Percentiles rank a stretch among this genome's conserved stretches.
phyloP scores from a whole-genome alignment of 768 basidiomycete genomes.

The Mycena olivaceomarginata region DNA sequence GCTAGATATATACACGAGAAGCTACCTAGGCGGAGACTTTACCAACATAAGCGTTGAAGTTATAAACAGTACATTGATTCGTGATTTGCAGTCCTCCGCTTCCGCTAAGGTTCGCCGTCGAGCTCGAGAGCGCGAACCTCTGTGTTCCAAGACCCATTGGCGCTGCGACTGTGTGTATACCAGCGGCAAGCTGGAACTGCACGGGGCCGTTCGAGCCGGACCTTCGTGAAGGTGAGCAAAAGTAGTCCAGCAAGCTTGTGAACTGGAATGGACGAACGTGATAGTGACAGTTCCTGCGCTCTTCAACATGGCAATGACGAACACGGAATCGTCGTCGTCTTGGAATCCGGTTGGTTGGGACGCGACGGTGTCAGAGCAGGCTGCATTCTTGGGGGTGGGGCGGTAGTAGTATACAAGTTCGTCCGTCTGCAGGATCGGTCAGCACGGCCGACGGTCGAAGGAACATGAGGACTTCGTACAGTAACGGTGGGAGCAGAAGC shows the following conservation, averaged over 20 bases:
- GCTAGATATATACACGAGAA: too few relatives aligned
- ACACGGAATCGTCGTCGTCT: not conserved
- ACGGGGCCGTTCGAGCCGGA: slow-evolving; percentile 5
- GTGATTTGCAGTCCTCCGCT: not conserved
- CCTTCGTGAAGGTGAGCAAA: not conserved
- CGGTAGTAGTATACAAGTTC: slow-evolving; percentile 4
- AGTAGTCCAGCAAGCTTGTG: not conserved
- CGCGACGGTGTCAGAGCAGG: not conserved
- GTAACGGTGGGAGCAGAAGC: not conserved
- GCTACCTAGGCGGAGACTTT: not conserved
- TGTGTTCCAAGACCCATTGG: slow-evolving; percentile 12
- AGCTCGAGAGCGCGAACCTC: slow-evolving; percentile 3
- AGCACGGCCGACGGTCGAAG: not conserved
- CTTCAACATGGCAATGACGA: not conserved
- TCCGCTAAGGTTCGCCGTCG: not conserved
- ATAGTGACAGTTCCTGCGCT: slow-evolving; percentile 1
- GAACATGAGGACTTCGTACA: not conserved
- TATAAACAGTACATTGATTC: not conserved
- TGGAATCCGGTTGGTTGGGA: not conserved
- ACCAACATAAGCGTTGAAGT: slow-evolving; percentile 15
- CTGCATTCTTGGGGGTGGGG: not conserved
- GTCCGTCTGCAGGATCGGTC: not conserved
- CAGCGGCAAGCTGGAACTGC: not conserved
- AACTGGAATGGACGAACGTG: not conserved
- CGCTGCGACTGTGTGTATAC: not conserved